A percentile compares a stretch with the other conserved stretches of the same genome.
phyloP scores from a whole-genome alignment of 768 basidiomycete species.

The Kockovaella imperatae region DNA sequence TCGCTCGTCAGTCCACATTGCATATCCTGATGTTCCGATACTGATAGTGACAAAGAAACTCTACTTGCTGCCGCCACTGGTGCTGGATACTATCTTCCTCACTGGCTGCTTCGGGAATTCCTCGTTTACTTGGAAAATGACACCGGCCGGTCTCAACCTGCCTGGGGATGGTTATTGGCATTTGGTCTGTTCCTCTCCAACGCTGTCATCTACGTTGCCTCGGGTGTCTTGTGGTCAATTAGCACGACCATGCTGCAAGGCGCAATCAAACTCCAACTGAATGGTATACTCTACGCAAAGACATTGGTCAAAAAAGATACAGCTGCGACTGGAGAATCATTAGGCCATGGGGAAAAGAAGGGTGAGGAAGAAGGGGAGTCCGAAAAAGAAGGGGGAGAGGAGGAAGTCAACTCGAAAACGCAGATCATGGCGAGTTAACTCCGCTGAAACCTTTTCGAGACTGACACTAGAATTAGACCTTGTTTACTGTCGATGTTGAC shows the following conservation, averaged over 20 bases:
- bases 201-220: conserved; percentile 45
- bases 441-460: background rate
- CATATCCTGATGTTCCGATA: background rate
- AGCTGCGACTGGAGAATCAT: conserved; percentile 48
- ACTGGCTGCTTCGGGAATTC: conserved; percentile 57
- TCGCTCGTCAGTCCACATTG: conserved; percentile 27
- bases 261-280: conserved; percentile 65
- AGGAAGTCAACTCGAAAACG: conserved; percentile 55
- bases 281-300: conserved; percentile 76
- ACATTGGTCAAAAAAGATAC: conserved; percentile 78
- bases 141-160: conserved; percentile 50
- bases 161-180: conserved; percentile 67
- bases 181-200: conserved; percentile 40
- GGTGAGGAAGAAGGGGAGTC: conserved; percentile 46
- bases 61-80: conserved; percentile 39
- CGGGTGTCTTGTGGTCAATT: conserved; percentile 38
- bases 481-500: conserved; percentile 93
- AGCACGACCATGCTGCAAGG: conserved; percentile 61
- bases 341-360: conserved; percentile 14
- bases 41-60: conserved; percentile 16
- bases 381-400: conserved; percentile 60
- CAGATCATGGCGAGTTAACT: conserved; percentile 60
- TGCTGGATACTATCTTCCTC: conserved; percentile 46
- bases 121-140: conserved; percentile 62
- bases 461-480: too few species aligned